phyloP scores from a whole-genome alignment of 2,329 filamentous ascomycete species.

The Lecanosticta acicola region DNA sequence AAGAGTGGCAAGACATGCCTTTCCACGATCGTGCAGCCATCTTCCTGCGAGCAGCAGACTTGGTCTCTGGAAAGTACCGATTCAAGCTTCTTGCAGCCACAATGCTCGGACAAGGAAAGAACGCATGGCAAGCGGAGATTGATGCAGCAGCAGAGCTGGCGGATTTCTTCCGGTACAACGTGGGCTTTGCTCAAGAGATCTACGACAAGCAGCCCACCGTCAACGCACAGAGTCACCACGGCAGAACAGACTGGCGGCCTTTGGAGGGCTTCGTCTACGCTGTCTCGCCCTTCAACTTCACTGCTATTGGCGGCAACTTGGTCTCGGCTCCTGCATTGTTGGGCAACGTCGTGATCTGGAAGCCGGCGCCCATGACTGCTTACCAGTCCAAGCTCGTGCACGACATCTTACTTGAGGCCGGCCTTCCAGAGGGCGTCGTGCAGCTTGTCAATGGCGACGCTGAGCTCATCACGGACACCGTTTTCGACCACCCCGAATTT shows the following conservation, averaged over 20 bases:
- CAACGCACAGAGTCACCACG: slow-evolving; percentile 80
- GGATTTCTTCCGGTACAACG: slow-evolving; percentile 85
- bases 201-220: slow-evolving; percentile 81
- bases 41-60: slow-evolving; percentile 90
- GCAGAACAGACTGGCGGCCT: slow-evolving; percentile 79
- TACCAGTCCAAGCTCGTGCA: slow-evolving; percentile 83
- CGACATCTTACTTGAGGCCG: slow-evolving; percentile 85
- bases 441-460: slow-evolving; percentile 88
- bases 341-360: slow-evolving; percentile 93
- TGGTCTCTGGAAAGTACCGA: slow-evolving; percentile 83
- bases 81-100: slow-evolving; percentile 94
- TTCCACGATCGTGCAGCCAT: slow-evolving; percentile 87
- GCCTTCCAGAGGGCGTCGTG: slow-evolving; percentile 78
- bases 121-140: slow-evolving; percentile 96
- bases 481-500: slow-evolving; percentile 71
- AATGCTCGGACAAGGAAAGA: slow-evolving; percentile 94
- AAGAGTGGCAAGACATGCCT: slow-evolving; percentile 77
- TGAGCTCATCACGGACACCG: slow-evolving; percentile 69
- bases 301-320: slow-evolving; percentile 83
- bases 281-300: slow-evolving; percentile 93
- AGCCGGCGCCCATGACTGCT: slow-evolving; percentile 79
- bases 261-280: slow-evolving; percentile 94
- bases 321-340: slow-evolving; percentile 75
- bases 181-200: slow-evolving; percentile 84
- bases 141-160: slow-evolving; percentile 85